Percentiles rank a stretch among this genome's conserved stretches.
phyloP scores from a whole-genome alignment of 495 filamentous ascomycete genomes.

The Penicillium odoratum region DNA sequence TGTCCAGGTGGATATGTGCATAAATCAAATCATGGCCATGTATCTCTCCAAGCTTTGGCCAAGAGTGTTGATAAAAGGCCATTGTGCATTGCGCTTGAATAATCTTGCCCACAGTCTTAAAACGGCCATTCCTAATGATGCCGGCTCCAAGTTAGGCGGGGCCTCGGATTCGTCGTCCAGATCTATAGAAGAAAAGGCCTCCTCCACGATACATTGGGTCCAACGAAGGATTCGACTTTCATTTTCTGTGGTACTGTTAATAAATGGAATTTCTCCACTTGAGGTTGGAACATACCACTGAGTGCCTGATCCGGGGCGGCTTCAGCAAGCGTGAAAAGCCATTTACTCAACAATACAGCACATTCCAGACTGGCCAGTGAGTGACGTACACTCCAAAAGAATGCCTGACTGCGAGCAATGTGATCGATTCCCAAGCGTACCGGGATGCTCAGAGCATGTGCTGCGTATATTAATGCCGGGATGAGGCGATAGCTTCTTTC shows the following conservation, averaged over 20 bases:
- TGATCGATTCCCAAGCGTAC: slow-evolving; percentile 43
- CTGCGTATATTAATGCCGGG: slow-evolving; percentile 40
- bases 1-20: neutral
- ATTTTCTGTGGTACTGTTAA: slow-evolving; percentile 29
- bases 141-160: slow-evolving; percentile 28
- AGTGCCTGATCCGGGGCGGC: slow-evolving; percentile 30
- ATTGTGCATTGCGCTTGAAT: slow-evolving; percentile 40
- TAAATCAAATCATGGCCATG: slow-evolving; percentile 29
- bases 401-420: slow-evolving; percentile 46
- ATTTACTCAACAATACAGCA: slow-evolving; percentile 49
- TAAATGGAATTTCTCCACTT: neutral
- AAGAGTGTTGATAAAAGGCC: slow-evolving; percentile 43
- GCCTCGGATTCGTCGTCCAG: slow-evolving; percentile 31
- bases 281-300: slow-evolving; percentile 27
- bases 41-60: slow-evolving; percentile 39
- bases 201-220: slow-evolving; percentile 39
- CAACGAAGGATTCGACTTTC: slow-evolving; percentile 41
- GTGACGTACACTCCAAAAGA: slow-evolving; percentile 52
- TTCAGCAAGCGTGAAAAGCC: slow-evolving; percentile 43
- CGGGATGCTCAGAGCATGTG: slow-evolving; percentile 42
- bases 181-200: slow-evolving; percentile 41
- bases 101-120: slow-evolving; percentile 40
- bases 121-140: slow-evolving; percentile 33
- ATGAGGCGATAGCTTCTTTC: slow-evolving; percentile 40
- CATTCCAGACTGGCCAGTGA: slow-evolving; percentile 51